Base-by-base conservation (phyloP, 345 rosid species). In the Reutealis trisperma region DNA sequence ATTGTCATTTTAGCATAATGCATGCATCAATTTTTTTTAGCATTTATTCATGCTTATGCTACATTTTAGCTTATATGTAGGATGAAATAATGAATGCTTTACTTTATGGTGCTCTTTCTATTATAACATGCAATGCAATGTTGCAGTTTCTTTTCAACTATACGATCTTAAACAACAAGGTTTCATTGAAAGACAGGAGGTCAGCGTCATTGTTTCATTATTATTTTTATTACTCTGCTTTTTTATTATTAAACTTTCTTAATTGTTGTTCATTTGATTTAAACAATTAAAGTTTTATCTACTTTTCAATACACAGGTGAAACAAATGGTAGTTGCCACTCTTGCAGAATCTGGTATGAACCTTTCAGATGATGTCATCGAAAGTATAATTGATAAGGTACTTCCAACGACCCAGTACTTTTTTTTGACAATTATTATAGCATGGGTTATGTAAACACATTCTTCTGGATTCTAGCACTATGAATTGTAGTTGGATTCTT, bases 101-200 rank as follows among this genome's bases (percentile, higher is more conserved):
- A 37, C 41, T 34, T n/a, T n/a, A 27, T 0, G 1, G 41, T 37
- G 41, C 41, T 37, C 41, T 37, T 37, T 37, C 15, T 68, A 67
- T 65, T 76, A 60, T 51, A 37, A 37, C 25, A 7, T 60, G 45
- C 74, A 55, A 57, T 71, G 75, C 71, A 30, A n/a, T 75, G 34
- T 61, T 74, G 87, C 93, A 94, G 99, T 94, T 86, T 93, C 98
- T 25, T 96, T 96, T 85, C 97, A 96, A 86, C 81, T 96, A 55
- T 96, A 94, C 27, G 99, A 96, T 85, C 98, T 96, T 79, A 96
- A 96, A 86, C 99, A 96, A 79, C 99, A 96, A 89, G 99, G 99
- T 21, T 94, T 96, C 81, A 94, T 96, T 44, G 99, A 94, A 84
- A 89, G 99, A 64, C 97, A 96, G 87, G 98, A 96, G 97, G 99